phyloP scores from a whole-genome alignment of 2,329 filamentous ascomycete genomes.

The Aureobasidium sp. region DNA sequence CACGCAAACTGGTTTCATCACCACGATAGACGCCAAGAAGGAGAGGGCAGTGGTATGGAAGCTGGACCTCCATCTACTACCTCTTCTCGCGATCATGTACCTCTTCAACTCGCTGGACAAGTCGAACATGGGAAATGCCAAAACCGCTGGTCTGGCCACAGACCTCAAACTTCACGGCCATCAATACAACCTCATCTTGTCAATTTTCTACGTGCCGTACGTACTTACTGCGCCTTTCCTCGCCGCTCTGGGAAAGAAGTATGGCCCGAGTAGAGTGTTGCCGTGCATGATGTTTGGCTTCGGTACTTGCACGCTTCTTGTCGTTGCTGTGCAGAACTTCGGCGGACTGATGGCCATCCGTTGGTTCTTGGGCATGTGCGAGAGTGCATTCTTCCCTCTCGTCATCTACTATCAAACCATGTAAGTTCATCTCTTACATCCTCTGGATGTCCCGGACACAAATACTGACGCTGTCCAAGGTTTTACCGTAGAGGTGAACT shows the following conservation, averaged over 20 bases:
- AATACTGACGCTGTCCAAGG: slow-evolving; percentile 25
- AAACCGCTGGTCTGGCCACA: slow-evolving; percentile 39
- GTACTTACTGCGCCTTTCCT: slow-evolving; percentile 62
- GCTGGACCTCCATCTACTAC: slow-evolving; percentile 50
- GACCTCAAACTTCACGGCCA: slow-evolving; percentile 54
- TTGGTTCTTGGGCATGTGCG: slow-evolving; percentile 60
- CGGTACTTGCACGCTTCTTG: slow-evolving; percentile 57
- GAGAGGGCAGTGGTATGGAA: slow-evolving; percentile 48
- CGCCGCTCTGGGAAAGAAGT: slow-evolving; percentile 61
- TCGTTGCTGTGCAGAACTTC: slow-evolving; percentile 52
- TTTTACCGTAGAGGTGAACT: slow-evolving; percentile 69
- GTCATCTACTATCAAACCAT: slow-evolving; percentile 56
- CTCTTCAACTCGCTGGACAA: slow-evolving; percentile 50
- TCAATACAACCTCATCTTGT: slow-evolving; percentile 63
- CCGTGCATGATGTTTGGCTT: slow-evolving; percentile 64
- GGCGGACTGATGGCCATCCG: slow-evolving; percentile 59
- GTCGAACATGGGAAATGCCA: slow-evolving; percentile 36
- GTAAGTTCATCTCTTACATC: background rate
- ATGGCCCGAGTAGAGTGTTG: slow-evolving; percentile 56
- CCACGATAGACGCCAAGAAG: slow-evolving; percentile 38
- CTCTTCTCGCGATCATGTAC: slow-evolving; percentile 54
- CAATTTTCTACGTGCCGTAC: slow-evolving; percentile 70
- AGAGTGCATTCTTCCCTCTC: slow-evolving; percentile 62
- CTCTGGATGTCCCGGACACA: background rate
- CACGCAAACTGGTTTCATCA: slow-evolving; percentile 8